These are phyloP conservation scores for Eleusine coracana DNA, from an alignment of 176 grass and related monocot genomes.

Conservation along the genomic window DNA sequence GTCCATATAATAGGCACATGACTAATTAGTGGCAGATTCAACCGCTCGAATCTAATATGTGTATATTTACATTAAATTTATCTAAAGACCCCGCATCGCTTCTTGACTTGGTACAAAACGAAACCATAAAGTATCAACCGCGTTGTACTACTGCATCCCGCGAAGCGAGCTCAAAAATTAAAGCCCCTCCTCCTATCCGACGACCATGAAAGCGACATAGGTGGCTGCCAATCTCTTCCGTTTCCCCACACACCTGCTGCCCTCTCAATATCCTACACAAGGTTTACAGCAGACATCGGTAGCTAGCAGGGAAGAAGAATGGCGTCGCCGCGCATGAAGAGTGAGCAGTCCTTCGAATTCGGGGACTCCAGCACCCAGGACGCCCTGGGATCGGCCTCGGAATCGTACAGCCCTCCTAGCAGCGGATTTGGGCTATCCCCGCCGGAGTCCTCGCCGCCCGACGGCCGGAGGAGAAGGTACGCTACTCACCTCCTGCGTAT, in stretches of 20 bases:
- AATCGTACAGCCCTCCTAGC: conserved; percentile 45
- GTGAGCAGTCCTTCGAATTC: conserved; percentile 48
- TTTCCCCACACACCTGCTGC: conserved; percentile 39
- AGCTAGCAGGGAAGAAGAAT: conserved; percentile 29
- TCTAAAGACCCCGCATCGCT: conserved; percentile 42
- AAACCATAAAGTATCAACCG: conserved; percentile 43
- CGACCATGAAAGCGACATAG: conserved; percentile 40
- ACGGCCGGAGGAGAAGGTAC: conserved; percentile 52
- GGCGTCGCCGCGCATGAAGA: conserved; percentile 36
- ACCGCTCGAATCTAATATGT: conserved; percentile 48
- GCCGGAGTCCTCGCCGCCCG: conserved; percentile 38
- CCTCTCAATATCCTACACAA: conserved; percentile 5
- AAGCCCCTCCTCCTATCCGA: conserved; percentile 6
- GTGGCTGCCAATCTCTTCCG: conserved; percentile 20
- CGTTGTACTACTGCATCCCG: conserved; percentile 17
- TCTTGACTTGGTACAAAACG: conserved; percentile 45
- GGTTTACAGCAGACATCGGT: not conserved
- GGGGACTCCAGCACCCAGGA: conserved; percentile 22
- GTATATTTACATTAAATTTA: conserved; percentile 49
- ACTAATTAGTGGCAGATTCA: conserved; percentile 29
- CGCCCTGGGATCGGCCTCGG: conserved; percentile 44
- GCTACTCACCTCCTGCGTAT: not conserved
- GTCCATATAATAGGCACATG: conserved; percentile 32
- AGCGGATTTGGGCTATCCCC: conserved; percentile 34
- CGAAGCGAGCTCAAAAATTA: not conserved